Conservation (phyloP, 192 early-diverging fungal genomes). For the Backusella mclennaniae region DNA sequence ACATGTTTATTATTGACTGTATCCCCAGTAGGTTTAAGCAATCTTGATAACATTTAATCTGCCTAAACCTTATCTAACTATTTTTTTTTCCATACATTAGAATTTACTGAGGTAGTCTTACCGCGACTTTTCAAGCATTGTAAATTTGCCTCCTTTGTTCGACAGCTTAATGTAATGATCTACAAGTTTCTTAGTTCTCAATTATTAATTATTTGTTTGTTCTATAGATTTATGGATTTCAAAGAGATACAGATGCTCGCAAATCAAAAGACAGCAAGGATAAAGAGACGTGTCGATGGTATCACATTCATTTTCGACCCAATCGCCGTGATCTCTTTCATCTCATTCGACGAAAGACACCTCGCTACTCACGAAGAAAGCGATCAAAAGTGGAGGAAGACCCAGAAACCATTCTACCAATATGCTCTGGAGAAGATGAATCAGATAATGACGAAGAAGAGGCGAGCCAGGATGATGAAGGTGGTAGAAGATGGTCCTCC, state of each 20-base stretch:
- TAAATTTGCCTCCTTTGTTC: slow-evolving; percentile 50
- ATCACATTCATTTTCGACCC: slow-evolving; percentile 43
- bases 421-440: slow-evolving; percentile 18
- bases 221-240: slow-evolving; percentile 47
- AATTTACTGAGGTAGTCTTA: slow-evolving; percentile 43
- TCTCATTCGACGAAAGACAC: slow-evolving; percentile 39
- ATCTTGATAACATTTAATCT: neutral
- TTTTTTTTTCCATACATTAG: slow-evolving; percentile 17
- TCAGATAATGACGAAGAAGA: slow-evolving; percentile 25
- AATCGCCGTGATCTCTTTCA: slow-evolving; percentile 40
- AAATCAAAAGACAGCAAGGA: slow-evolving; percentile 47
- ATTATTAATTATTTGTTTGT: neutral
- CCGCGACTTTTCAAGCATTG: slow-evolving; percentile 48
- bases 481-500: slow-evolving; percentile 1
- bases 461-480: neutral
- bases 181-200: neutral
- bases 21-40: slow-evolving; percentile 31
- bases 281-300: slow-evolving; percentile 44
- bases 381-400: slow-evolving; percentile 23
- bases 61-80: neutral
- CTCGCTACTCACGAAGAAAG: slow-evolving; percentile 35
- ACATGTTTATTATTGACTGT: slow-evolving; percentile 44
- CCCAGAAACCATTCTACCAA: slow-evolving; percentile 13
- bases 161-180: slow-evolving; percentile 44
- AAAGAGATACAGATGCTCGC: slow-evolving; percentile 47